Base-by-base conservation (phyloP, 2,329 filamentous ascomycete genomes). In the Clarireedia homoeocarpa region DNA sequence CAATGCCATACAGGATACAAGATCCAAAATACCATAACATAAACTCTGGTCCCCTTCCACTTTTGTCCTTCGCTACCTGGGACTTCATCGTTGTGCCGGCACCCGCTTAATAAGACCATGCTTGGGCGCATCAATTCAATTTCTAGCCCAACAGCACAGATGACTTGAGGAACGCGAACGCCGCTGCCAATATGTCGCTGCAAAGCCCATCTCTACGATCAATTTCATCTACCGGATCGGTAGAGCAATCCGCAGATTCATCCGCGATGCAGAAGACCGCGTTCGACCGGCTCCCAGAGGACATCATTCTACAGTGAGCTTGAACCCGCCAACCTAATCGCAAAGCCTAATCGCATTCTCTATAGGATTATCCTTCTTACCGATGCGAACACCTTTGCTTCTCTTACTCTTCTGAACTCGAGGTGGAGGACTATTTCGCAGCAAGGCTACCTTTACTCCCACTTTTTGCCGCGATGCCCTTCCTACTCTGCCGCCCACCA, bases 301-400 rank as follows among this genome's bases (percentile, higher is more conserved):
- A 87, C 69, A 87, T 88, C 58, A 85, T 88, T 63, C 74, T 85
- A 66, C 82, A 86, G 84, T 87, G 72, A 70, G 80, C 71, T 39
- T 47, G 39, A 48, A 49, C 51, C 15, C 53, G 5, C 17, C 10
- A 39, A n/a, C 17, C 9, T 34, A 7, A 42, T 49, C 30, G 30
- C 20, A 49, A 48, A 49, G 5, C 51, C 55, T 63, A 55, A 53
- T 34, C 49, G 48, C 45, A 48, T 51, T 61, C 58, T 53, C 48
- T 63, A 20, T 20, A 87, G 84, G 64, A 85, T 87, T 62, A 75
- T 87, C 39, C 74, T 76, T 62, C 73, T 76, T 39, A 76, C 81
- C 61, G 81, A 83, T 60, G 77, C 84, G 48, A 79, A 82, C 69
- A 78, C 77, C 58, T 88, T 87, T 70, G 84, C 84, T 46, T 87